Conservation (phyloP, 164 flowering plant species). For the Amborella trichopoda region DNA sequence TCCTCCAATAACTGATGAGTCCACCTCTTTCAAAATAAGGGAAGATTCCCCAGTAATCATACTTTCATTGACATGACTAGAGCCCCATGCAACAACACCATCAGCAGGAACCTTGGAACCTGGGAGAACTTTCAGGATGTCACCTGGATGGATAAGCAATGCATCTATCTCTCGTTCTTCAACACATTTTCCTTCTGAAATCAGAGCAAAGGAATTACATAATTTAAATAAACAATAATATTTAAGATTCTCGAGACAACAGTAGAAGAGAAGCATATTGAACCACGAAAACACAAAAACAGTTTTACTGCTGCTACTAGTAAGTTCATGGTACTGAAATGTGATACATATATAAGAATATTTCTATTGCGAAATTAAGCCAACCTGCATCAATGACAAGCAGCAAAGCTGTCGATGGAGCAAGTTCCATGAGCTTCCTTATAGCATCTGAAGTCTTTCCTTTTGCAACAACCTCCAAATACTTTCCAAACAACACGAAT, state of each 20-base stretch:
- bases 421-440: constrained; percentile 86
- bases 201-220: constrained; percentile 5
- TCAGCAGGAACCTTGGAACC: constrained; percentile 92
- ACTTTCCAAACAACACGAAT: constrained; percentile 90
- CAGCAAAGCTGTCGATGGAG: constrained; percentile 81
- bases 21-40: constrained; percentile 61
- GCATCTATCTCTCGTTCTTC: constrained; percentile 88
- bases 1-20: constrained; percentile 80
- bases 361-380: too few species aligned
- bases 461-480: constrained; percentile 89
- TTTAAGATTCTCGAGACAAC: too few species aligned
- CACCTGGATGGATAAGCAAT: constrained; percentile 85
- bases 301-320: too few species aligned
- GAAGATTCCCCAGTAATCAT: constrained; percentile 97
- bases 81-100: constrained; percentile 85
- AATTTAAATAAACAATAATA: too few species aligned
- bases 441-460: constrained; percentile 99
- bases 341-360: too few species aligned
- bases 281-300: too few species aligned
- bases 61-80: constrained; percentile 91
- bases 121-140: constrained; percentile 76
- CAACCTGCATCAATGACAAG: constrained; percentile 71
- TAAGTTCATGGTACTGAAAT: too few species aligned
- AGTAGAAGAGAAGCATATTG: too few species aligned
- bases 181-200: constrained; percentile 51